Evolutionary conservation across 176 grass and related monocot species (phyloP).

Genomic region (Oryza australiensis): DNA sequence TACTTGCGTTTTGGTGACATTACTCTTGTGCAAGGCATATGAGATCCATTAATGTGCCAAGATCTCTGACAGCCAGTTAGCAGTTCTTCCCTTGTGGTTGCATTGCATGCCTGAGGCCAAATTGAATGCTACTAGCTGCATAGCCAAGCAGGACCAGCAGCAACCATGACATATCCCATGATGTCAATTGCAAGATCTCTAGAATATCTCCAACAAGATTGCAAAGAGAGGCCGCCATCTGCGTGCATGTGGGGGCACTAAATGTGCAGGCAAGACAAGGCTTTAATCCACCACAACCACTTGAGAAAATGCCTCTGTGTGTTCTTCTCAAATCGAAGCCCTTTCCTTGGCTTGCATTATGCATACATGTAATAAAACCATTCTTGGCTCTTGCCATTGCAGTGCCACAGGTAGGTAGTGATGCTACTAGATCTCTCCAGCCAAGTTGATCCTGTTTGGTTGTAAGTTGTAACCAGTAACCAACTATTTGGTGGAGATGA

Average conservation of each 20-base stretch:
- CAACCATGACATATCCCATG: constrained; percentile 25
- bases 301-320: neutral
- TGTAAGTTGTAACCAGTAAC: constrained; percentile 35
- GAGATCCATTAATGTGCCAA: constrained; percentile 20
- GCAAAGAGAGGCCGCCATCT: constrained; percentile 10
- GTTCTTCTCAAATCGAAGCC: neutral
- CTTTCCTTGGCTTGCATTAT: neutral
- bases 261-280: constrained; percentile 28
- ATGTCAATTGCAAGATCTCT: constrained; percentile 28
- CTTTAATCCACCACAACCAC: constrained; percentile 25
- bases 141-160: neutral
- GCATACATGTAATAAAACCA: neutral
- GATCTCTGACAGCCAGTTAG: constrained; percentile 19
- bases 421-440: neutral
- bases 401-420: neutral
- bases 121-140: constrained; percentile 15
- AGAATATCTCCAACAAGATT: constrained; percentile 3
- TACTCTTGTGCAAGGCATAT: neutral
- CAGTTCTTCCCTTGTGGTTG: neutral
- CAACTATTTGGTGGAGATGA: constrained; percentile 32
- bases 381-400: neutral
- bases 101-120: neutral
- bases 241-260: constrained; percentile 22
- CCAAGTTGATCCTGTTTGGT: neutral
- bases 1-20: too few relatives aligned